Evolutionary conservation across 2,329 filamentous ascomycete genomes (phyloP), one percentile per base, ranked within the genome.

Genomic region (Ascochyta koolunga): DNA sequence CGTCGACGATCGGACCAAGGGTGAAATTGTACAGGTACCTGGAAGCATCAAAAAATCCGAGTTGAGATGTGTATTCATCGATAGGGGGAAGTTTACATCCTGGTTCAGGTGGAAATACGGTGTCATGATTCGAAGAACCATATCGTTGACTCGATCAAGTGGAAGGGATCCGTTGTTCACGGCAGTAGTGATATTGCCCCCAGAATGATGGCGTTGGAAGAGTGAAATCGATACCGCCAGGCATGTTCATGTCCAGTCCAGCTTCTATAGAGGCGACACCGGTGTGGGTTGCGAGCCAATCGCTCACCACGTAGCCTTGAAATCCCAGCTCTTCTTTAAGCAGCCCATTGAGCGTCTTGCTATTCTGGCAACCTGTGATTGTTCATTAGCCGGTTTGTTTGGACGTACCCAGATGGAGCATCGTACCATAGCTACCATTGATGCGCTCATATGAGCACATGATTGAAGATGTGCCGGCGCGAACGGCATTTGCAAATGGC

Each of bases 401-500:
- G 25, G 5, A 13, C n/a, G 2, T 16, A 16, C 8, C 8, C 8
- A 11, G n/a, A 15, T n/a, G 3, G 2, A 16, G 13, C 15, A 9
- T 11, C 42, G 5, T 32, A 49, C 48, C 56, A 27, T 47, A 50
- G 7, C 62, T 63, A 10, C 64, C 63, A 29, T 75, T 74, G 41
- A 73, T 56, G 5, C 67, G 59, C 8, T 79, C 66, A 42, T 79
- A 79, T 0, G 69, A 76, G 58, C 86, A 89, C 86, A 89, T 89
- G 33, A 88, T 73, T 0, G 81, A 82, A 0, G 78, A 81, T 0
- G 80, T 81, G 0, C 85, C 85, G 4, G 85, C 84, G 10, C 72
- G 77, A 3, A 89, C 72, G 0, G 83, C 82, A 52, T 89, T 83
- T 56, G 84, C 80, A 55, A 89, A 89, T 0, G 87, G 86, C 81